Evolutionary conservation across 2,329 filamentous ascomycete species (phyloP).

Genomic region (Hysterium pulicare): DNA sequence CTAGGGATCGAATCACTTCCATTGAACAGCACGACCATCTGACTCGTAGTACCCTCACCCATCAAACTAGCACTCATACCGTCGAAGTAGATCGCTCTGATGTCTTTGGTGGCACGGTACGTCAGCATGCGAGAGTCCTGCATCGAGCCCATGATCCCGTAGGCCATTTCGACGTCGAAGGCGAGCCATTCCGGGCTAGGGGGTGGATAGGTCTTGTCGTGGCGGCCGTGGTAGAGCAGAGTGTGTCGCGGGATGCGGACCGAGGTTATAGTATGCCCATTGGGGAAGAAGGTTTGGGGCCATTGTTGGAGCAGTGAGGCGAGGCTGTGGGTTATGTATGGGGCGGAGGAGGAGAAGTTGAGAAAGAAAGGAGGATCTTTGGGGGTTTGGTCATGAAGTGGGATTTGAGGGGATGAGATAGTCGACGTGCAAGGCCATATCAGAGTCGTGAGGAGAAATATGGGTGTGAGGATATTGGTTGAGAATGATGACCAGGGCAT

Average conservation of each 20-base stretch:
- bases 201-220: constrained; percentile 40
- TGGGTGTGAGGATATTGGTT: no score
- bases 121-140: constrained; percentile 47
- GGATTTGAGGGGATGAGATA: no score
- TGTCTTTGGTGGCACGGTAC: constrained; percentile 45
- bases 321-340: constrained; percentile 49
- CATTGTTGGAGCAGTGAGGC: constrained; percentile 49
- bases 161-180: constrained; percentile 54
- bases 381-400: no score
- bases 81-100: constrained; percentile 50
- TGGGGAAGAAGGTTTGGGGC: constrained; percentile 52
- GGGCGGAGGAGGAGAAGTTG: constrained; percentile 48
- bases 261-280: constrained; percentile 48
- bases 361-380: constrained; percentile 21
- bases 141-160: constrained; percentile 50
- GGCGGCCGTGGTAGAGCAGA: constrained; percentile 49
- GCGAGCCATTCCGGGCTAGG: constrained; percentile 54
- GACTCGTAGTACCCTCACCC: constrained; percentile 46
- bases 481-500: no score
- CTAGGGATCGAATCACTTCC: constrained; percentile 37
- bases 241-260: constrained; percentile 48
- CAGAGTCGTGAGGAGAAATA: no score
- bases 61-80: constrained; percentile 50
- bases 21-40: constrained; percentile 51
- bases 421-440: no score